Evolutionary conservation across 257 asterid species (phyloP), one percentile per base, ranked within the genome.

Genomic region (Rhazya stricta): DNA sequence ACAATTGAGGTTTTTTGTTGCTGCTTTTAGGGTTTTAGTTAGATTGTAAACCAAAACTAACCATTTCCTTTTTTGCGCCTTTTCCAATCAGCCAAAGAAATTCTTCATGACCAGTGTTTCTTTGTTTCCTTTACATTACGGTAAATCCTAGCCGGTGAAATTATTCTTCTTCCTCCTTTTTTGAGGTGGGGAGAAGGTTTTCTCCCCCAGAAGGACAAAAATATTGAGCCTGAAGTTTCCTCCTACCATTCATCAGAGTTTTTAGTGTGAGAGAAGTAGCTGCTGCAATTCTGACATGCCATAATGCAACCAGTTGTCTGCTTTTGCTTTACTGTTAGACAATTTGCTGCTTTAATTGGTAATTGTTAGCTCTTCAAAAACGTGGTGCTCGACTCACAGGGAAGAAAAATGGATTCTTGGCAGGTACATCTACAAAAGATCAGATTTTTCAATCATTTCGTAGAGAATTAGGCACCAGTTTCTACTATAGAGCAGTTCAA

Each of bases 401-500:
- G 21, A 58, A 58, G 66, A 21, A 67, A 25, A 12, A 39, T 67
- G 30, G 30, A 29, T 72, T 79, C 37, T 72, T 67, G 74, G 76
- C 84, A 86, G 76, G 76, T 5, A 48, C 65, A 37, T 36, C 67
- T 46, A 62, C 53, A 1, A 69, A 57, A 43, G 46, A 65, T 71
- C 77, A 71, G 42, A 63, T 43, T 62, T 18, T 73, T 66, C 74
- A 69, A 72, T 12, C 78, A 27, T 72, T 81, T 39, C 71, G 81
- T 16, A 84, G 87, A 82, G 72, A 46, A 34, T 37, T 88, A 65
- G 54, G 80, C 46, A 76, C 43, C 29, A 48, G 67, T 60, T 77
- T 80, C n/a, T 74, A 73, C 67, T 16, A 30, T 32, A 61, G 67
- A 66, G 74, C 90, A 34, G 53, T 76, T 37, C 79, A 79, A 61